phyloP scores from a whole-genome alignment of 2,329 filamentous ascomycete genomes.

The Tothia fuscella region DNA sequence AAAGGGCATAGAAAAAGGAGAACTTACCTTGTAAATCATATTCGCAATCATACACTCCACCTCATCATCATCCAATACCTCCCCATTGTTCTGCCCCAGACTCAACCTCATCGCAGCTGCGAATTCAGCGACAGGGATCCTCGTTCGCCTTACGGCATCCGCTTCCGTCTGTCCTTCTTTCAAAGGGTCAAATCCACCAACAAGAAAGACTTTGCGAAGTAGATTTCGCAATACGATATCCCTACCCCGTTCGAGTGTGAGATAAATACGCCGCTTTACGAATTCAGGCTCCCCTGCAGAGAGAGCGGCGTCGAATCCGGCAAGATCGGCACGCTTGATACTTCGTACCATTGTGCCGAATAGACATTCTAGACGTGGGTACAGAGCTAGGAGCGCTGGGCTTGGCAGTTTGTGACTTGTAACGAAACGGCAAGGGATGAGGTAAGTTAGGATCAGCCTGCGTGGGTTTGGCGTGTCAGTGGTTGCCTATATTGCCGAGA shows the following conservation, averaged over 20 bases:
- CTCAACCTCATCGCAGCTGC: constrained; percentile 69
- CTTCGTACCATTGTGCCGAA: constrained; percentile 68
- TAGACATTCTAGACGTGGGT: constrained; percentile 62
- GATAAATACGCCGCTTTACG: constrained; percentile 83
- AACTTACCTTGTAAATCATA: constrained; percentile 88
- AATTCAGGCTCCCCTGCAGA: constrained; percentile 80
- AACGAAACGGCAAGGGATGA: constrained; percentile 85
- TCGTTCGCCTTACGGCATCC: constrained; percentile 53
- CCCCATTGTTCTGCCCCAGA: constrained; percentile 40
- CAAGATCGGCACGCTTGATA: constrained; percentile 72
- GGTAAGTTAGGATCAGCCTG: constrained; percentile 83
- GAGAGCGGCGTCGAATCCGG: constrained; percentile 72
- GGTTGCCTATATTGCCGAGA: constrained; percentile 11
- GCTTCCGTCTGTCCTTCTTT: constrained; percentile 55
- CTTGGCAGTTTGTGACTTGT: constrained; percentile 78
- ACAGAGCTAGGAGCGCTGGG: constrained; percentile 55
- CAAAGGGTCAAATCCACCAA: constrained; percentile 66
- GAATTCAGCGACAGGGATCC: constrained; percentile 76
- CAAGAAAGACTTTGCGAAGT: constrained; percentile 79
- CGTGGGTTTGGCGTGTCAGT: constrained; percentile 16
- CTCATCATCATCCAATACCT: constrained; percentile 72
- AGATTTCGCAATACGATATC: constrained; percentile 89
- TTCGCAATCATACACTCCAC: constrained; percentile 92
- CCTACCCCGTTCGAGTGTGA: constrained; percentile 82
- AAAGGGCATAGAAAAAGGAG: constrained; percentile 5